Conservation (phyloP, 78 protist species). For the Dictyostelium firmibasis region DNA sequence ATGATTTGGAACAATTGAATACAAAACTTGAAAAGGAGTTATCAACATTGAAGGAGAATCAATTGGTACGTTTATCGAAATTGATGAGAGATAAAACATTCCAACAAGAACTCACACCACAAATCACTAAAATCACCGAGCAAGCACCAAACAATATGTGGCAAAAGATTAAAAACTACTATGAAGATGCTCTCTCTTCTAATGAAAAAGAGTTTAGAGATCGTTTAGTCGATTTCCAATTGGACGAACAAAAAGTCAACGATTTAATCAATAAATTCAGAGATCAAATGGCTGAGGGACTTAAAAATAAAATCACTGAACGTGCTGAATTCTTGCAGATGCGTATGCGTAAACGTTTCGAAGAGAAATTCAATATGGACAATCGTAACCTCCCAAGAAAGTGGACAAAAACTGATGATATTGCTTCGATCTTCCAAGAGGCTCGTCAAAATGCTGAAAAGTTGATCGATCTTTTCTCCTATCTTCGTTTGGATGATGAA, state of each 20-base stretch:
- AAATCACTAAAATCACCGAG: conserved; percentile 46
- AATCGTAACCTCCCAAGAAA: conserved; percentile 59
- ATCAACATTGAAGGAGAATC: conserved; percentile 8
- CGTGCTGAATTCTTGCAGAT: conserved; percentile 46
- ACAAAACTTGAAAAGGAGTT: conserved; percentile 29
- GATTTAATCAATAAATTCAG: not conserved
- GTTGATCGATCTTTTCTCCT: conserved; percentile 44
- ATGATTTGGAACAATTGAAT: not conserved
- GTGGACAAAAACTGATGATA: conserved; percentile 70
- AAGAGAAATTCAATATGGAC: conserved; percentile 61
- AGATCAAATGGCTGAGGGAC: not conserved
- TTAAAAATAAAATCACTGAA: conserved; percentile 9
- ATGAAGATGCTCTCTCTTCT: not conserved
- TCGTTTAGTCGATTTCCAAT: conserved; percentile 36
- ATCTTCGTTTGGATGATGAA: conserved; percentile 67
- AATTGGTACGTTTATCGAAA: conserved; percentile 37
- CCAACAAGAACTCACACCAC: conserved; percentile 40
- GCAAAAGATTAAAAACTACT: conserved; percentile 19
- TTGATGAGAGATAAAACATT: conserved; percentile 14
- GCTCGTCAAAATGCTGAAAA: conserved; percentile 76
- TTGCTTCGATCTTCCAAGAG: conserved; percentile 28
- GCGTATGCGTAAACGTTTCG: conserved; percentile 68
- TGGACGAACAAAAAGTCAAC: not conserved
- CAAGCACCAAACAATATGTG: conserved; percentile 73
- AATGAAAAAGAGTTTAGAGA: conserved; percentile 35